Base-by-base conservation (phyloP, 2,329 filamentous ascomycete genomes). In the Blumeriella jaapii region DNA sequence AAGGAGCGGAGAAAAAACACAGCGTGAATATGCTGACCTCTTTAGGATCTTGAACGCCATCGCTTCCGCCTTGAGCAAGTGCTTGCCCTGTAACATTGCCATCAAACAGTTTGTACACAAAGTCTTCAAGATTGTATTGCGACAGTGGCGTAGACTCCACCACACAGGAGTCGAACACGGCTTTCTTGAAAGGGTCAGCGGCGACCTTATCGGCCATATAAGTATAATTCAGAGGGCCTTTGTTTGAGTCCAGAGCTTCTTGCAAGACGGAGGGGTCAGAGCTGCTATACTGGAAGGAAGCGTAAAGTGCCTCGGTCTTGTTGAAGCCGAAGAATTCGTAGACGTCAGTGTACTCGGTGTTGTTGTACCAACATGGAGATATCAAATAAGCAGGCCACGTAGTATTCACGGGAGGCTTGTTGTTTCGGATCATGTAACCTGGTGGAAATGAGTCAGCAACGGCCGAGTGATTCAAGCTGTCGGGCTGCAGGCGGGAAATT, bases 351-450 rank as follows among this genome's bases (percentile, higher is more conserved):
- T 35, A 35, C 10, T 23, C 19, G 7, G 32, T 35, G 12, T 35
- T 35, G 25, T 29, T 35, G 25, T 29, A 17, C 24, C 24, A 35
- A 14, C 32, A 35, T 2, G 32, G 32, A 14, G 32, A 35, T 5
- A 35, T 11, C 25, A 35, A 23, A 14, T 20, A 35, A 22, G 16
- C 15, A 6, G 32, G 32, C 13, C 20, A 29, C 12, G 24, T 15
- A 2, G 9, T 18, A 14, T 35, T 35, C 4, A 24, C 18, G 4
- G 26, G 24, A n/a, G 25, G 5, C 6, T 25, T 14, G 31, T 34
- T 27, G 22, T 27, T 5, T 18, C 24, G 20, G n/a, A 15, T 8
- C 10, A 1, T 20, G 13, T 26, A 34, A 9, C 20, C 20, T n/a
- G n/a, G n/a, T n/a, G n/a, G n/a, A n/a, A n/a, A n/a, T n/a, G n/a